A percentile compares a stretch with the other conserved stretches of the same genome.
Conservation (phyloP, 2,329 filamentous ascomycete species). For the Beauveria sp. region DNA sequence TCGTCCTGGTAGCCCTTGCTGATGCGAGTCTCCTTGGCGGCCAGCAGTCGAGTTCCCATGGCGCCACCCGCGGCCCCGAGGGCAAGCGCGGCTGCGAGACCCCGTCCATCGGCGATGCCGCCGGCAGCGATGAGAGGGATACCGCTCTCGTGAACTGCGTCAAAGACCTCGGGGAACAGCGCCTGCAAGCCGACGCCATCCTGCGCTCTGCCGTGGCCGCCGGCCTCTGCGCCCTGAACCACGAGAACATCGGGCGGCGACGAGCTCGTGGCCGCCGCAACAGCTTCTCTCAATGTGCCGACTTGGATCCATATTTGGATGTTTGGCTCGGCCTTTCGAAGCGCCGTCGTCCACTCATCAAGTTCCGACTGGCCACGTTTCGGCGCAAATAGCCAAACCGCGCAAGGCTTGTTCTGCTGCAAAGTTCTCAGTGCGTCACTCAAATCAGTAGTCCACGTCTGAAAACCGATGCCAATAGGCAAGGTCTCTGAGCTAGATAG, state of each 20-base stretch:
- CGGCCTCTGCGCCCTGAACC: conserved; percentile 45
- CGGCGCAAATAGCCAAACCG: conserved; percentile 42
- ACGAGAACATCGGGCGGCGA: conserved; percentile 41
- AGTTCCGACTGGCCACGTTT: conserved; percentile 26
- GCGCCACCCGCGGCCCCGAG: conserved; percentile 47
- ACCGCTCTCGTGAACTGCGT: conserved; percentile 25
- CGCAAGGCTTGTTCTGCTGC: conserved; percentile 24
- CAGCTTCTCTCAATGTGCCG: conserved; percentile 39
- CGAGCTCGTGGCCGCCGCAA: conserved; percentile 28
- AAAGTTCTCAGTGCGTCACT: conserved; percentile 23
- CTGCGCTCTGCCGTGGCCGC: conserved; percentile 41
- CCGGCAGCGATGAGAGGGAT: conserved; percentile 44
- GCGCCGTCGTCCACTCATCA: conserved; percentile 35
- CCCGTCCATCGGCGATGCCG: conserved; percentile 44
- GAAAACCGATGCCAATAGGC: conserved; percentile 40
- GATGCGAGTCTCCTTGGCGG: conserved; percentile 33
- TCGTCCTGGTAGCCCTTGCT: conserved; percentile 34
- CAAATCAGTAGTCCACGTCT: conserved; percentile 36
- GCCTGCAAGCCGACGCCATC: conserved; percentile 38
- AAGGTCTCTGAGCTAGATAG: conserved; percentile 17
- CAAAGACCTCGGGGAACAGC: conserved; percentile 41
- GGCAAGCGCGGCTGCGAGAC: conserved; percentile 39
- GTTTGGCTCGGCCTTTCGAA: conserved; percentile 30
- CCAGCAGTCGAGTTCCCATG: conserved; percentile 59
- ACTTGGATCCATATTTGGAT: conserved; percentile 47